Evolutionary conservation across 108 stramenopile species (phyloP).

Genomic region (Discostella stelligeroides): DNA sequence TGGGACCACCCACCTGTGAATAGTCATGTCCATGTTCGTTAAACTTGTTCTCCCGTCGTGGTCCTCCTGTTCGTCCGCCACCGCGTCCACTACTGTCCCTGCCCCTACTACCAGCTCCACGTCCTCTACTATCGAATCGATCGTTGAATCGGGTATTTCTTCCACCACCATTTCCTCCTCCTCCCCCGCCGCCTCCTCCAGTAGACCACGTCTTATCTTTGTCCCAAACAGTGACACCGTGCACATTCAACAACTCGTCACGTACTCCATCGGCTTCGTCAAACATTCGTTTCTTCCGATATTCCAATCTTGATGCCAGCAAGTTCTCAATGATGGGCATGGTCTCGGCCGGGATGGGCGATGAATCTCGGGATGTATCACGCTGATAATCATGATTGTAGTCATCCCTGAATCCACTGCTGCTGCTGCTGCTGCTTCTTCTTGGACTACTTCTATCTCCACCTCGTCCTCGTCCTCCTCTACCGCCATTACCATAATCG

Average conservation of each 20-base stretch:
- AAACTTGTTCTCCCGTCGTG: slow-evolving; percentile 48
- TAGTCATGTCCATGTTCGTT: slow-evolving; percentile 86
- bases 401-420: no score
- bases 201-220: slow-evolving; percentile 30
- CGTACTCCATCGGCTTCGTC: slow-evolving; percentile 78
- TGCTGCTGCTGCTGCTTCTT: no score
- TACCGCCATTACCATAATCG: slow-evolving; percentile 34
- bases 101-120: no score
- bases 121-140: slow-evolving; percentile 7
- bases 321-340: slow-evolving; percentile 53
- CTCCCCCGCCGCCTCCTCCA: slow-evolving; percentile 14
- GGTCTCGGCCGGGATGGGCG: slow-evolving; percentile 33
- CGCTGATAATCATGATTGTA: slow-evolving; percentile 63
- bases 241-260: slow-evolving; percentile 60
- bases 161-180: slow-evolving; percentile 3
- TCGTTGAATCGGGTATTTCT: slow-evolving; percentile 19
- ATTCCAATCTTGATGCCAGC: slow-evolving; percentile 48
- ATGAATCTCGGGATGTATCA: slow-evolving; percentile 56
- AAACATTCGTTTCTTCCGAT: slow-evolving; percentile 50
- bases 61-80: slow-evolving; percentile 11
- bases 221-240: slow-evolving; percentile 65
- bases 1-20: slow-evolving; percentile 46
- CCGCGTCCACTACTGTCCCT: slow-evolving; percentile 18
- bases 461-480: slow-evolving; percentile 9
- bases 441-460: no score